Evolutionary conservation across 371 early-diverging fungal species (phyloP).

Genomic region (Smittium culicis): DNA sequence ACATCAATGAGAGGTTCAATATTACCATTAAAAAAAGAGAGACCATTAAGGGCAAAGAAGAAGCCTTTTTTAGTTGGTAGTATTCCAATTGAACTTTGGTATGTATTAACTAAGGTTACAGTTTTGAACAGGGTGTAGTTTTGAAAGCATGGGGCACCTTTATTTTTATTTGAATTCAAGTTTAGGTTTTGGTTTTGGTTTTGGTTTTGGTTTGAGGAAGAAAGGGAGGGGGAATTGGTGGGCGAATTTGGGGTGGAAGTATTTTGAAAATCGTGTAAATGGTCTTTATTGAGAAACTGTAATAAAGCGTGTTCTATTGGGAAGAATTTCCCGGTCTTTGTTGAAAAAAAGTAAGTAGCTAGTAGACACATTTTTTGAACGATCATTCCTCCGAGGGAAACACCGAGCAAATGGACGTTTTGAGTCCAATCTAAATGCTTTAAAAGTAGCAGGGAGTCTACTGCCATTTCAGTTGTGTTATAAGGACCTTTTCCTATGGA

Average conservation of each 20-base stretch:
- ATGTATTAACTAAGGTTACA: constrained; percentile 24
- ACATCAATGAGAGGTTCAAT: constrained; percentile 25
- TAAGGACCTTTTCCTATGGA: constrained; percentile 41
- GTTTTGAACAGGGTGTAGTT: constrained; percentile 14
- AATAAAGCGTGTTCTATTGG: neutral
- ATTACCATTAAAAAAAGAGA: constrained; percentile 25
- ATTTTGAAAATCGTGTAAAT: neutral
- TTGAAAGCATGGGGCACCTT: too few relatives aligned
- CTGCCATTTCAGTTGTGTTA: constrained; percentile 52
- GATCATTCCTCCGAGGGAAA: constrained; percentile 57
- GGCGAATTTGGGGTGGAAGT: neutral
- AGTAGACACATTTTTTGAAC: constrained; percentile 39
- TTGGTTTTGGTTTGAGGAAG: neutral
- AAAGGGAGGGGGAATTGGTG: neutral
- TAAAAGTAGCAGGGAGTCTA: constrained; percentile 45
- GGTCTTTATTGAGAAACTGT: neutral
- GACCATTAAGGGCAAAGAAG: constrained; percentile 22
- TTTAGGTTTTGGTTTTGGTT: neutral
- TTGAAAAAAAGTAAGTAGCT: neutral
- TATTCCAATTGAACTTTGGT: constrained; percentile 24
- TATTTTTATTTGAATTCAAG: neutral
- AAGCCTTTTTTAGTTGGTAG: constrained; percentile 26
- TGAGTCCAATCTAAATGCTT: constrained; percentile 47
- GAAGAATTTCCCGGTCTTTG: neutral
- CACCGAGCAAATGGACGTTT: constrained; percentile 48